These are phyloP conservation scores for Xanthoconium separans DNA, from an alignment of 1,284 basidiomycete genomes.

Conservation along the genomic window DNA sequence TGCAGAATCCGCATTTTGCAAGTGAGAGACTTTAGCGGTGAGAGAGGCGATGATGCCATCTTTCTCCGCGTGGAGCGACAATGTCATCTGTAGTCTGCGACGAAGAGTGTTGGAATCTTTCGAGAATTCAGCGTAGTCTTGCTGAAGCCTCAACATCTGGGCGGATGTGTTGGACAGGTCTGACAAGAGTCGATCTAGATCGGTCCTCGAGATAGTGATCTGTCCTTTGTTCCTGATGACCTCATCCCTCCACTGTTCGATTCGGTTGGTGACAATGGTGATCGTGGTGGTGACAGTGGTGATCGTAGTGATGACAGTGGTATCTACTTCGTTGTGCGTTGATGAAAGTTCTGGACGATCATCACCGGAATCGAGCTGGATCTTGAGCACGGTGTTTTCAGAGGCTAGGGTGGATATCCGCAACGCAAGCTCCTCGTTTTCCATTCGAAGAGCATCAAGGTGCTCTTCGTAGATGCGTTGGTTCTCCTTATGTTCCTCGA, in stretches of 20 bases:
- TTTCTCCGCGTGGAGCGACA: neutral
- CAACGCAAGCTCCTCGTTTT: too few species aligned
- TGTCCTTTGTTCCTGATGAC: neutral
- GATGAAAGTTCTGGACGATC: too few species aligned
- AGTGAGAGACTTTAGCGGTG: neutral
- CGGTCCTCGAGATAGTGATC: conserved; percentile 6
- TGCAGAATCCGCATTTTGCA: neutral
- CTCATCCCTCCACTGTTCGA: conserved; percentile 6
- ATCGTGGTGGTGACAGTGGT: conserved; percentile 4
- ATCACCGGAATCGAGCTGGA: too few species aligned
- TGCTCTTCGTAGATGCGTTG: too few species aligned
- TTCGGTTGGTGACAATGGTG: neutral
- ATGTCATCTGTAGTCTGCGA: too few species aligned
- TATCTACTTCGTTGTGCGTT: too few species aligned
- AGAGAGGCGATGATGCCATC: conserved; percentile 1
- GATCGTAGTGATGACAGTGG: neutral
- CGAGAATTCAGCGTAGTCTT: too few species aligned
- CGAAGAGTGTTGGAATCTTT: too few species aligned
- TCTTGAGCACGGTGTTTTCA: too few species aligned
- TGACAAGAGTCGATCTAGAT: conserved; percentile 11
- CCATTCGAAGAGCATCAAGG: too few species aligned
- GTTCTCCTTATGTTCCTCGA: too few species aligned
- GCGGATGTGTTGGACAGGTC: conserved; percentile 1
- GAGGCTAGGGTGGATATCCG: too few species aligned
- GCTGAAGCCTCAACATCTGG: conserved; percentile 1